phyloP scores from a whole-genome alignment of 2,329 filamentous ascomycete genomes.

The Nigrospora sphaerica region DNA sequence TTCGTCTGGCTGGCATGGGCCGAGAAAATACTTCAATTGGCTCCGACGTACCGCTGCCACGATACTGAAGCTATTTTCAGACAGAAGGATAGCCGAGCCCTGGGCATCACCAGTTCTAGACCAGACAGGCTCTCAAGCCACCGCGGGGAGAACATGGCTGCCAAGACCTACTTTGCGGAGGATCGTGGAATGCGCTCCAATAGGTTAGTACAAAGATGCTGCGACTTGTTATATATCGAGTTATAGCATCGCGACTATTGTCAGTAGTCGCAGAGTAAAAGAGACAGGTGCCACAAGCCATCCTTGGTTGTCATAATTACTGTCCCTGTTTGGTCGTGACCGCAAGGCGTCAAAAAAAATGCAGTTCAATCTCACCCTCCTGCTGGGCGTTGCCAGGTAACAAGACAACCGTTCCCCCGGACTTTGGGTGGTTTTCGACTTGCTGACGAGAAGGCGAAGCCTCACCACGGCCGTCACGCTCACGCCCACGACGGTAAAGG shows the following conservation, averaged over 20 bases:
- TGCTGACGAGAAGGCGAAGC: neutral
- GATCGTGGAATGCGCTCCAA: neutral
- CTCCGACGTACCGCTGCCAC: too few relatives aligned
- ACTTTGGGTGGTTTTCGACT: neutral
- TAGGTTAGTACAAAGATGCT: neutral
- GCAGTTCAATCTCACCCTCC: too few relatives aligned
- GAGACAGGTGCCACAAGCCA: too few relatives aligned
- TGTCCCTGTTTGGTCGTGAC: too few relatives aligned
- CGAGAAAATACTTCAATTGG: too few relatives aligned
- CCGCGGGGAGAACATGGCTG: neutral
- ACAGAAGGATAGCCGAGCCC: neutral
- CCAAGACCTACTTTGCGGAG: neutral
- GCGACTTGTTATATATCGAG: neutral
- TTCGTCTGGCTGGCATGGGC: too few relatives aligned
- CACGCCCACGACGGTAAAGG: neutral
- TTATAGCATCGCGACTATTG: too few relatives aligned
- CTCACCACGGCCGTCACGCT: neutral
- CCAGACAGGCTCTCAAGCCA: neutral
- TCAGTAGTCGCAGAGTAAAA: too few relatives aligned
- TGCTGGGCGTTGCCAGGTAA: neutral
- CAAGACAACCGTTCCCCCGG: neutral
- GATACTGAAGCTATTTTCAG: neutral
- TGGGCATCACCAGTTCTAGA: neutral
- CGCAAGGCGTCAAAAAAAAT: too few relatives aligned
- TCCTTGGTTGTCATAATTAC: too few relatives aligned